Base-by-base conservation (phyloP, 305 asterid genomes). In the Fraxinus sp. region DNA sequence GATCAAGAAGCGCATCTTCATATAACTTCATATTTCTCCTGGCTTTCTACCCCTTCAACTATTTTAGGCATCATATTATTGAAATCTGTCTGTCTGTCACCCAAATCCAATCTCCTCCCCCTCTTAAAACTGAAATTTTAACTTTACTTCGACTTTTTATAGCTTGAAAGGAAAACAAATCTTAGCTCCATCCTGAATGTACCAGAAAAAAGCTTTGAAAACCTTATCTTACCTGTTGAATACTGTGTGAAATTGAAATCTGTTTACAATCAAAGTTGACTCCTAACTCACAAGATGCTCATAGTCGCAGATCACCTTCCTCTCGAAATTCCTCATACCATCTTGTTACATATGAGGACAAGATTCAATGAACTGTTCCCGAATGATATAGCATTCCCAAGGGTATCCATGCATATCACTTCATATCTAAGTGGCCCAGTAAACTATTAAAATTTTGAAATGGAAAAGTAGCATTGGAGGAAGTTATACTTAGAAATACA, bases 1-100 rank as follows among this genome's bases (percentile, higher is more conserved):
- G 26, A 26, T 49, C 37, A 52, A 35, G 36, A 28, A 24, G 49
- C 43, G 7, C 46, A 3, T 16, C 70, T 52, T 64, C 35, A 18
- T 22, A 8, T 79, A 41, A 24, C 32, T 39, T 26, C 5, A 20
- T 37, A 24, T 66, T n/a, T 33, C 30, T 64, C 70, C 64, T 70
- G 80, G 68, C 32, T 81, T 81, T 81, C n/a, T 43, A 39, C 52
- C 71, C 32, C 35, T 77, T 82, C 73, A 77, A 77, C 81, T 77
- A 64, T 26, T 30, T 77, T 81, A 26, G 22, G 28, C 24, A 46
- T 22, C 81, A 30, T 76, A 30, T 59, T 41, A 75, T 33, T 30
- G 20, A 18, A 18, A n/a, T 18, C 24, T n/a, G 64, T 49, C 24
- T n/a, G 70, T 26, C 71, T 8, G 49, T 28, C 77, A 8, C 49